Evolutionary conservation across 2,329 filamentous ascomycete species (phyloP).

Genomic region (Pseudonectria foliicola): DNA sequence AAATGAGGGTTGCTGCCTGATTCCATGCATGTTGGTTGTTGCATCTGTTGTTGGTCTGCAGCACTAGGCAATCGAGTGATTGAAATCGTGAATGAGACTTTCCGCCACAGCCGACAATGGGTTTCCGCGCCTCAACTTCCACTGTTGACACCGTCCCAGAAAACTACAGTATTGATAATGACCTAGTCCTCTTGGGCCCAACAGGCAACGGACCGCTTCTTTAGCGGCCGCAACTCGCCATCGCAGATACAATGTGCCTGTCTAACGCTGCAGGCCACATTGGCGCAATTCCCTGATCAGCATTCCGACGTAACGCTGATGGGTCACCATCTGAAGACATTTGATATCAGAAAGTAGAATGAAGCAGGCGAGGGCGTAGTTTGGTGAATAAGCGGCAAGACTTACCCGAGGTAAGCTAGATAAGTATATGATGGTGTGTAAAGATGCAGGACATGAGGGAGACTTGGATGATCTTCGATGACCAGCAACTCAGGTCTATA

Average conservation of each 20-base stretch:
- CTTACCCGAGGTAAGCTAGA: too few species aligned
- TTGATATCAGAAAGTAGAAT: slow-evolving; percentile 7
- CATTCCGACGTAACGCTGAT: slow-evolving; percentile 19
- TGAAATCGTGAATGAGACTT: too few species aligned
- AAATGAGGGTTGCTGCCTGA: too few species aligned
- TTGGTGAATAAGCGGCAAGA: slow-evolving; percentile 8
- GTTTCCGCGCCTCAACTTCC: slow-evolving; percentile 1
- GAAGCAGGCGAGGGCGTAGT: slow-evolving; percentile 13
- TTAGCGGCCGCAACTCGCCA: slow-evolving; percentile 14
- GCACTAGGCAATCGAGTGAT: too few species aligned
- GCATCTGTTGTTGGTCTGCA: too few species aligned
- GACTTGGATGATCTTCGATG: too few species aligned
- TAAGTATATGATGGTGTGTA: too few species aligned
- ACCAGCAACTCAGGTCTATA: too few species aligned
- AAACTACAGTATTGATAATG: slow-evolving; percentile 5
- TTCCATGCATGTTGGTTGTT: too few species aligned
- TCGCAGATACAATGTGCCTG: slow-evolving; percentile 16
- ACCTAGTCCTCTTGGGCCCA: slow-evolving; percentile 9
- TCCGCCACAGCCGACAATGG: slow-evolving; percentile 1
- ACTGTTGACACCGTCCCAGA: slow-evolving; percentile 1
- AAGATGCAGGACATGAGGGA: too few species aligned
- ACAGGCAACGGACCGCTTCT: slow-evolving; percentile 9
- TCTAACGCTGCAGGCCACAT: slow-evolving; percentile 18
- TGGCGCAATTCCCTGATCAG: slow-evolving; percentile 19
- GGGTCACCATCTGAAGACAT: slow-evolving; percentile 17